Base-by-base conservation (phyloP, 2,329 filamentous ascomycete species). In the Penicillium sp. region DNA sequence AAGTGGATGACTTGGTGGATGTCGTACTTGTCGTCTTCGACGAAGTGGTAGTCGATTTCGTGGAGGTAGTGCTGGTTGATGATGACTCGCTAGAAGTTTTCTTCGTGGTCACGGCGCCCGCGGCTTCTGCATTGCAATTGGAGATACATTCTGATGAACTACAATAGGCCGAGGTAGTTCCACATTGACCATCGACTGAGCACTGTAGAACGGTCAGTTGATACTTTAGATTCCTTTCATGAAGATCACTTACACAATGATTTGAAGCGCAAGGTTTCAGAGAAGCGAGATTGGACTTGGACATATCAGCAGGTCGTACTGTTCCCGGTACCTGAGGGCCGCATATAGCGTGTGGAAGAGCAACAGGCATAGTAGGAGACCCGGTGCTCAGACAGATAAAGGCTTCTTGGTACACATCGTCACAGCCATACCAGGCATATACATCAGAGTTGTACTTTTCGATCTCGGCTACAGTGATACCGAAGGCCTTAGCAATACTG, bases 251-350 rank as follows among this genome's bases (percentile, higher is more conserved):
- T 37, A 49, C 24, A 31, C 45, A 54, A 42, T 48, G 22, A 21
- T 31, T 21, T 6, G 6, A 33, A 21, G 16, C 5, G 21, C 52
- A 54, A 22, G 52, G 52, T 21, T 54, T 54, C 16, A 54, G 33
- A 39, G 52, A 54, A 22, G 49, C 48, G 22, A 52, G 44, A 3
- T 26, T 19, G 13, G 26, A 3, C 10, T 22, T 19, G 16, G 24
- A 43, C 11, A 43, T 6, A 14, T 44, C 6, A 14, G 65, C 19
- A 0, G 78, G 74, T 9, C 62, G 48, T 14, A 63, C 51, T 0
- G 78, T 80, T 1, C 77, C 76, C 3, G 74, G 73, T 1, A 76
- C 71, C 46, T 76, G 71, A 1, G 81, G 82, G 0, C 82, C 81
- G 64, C 82, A 82, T 1, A 74, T 60, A 8, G 76, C 75, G 50